Evolutionary conservation across 129 eudicot genomes (phyloP).

Genomic region (Lactuca saligna): DNA sequence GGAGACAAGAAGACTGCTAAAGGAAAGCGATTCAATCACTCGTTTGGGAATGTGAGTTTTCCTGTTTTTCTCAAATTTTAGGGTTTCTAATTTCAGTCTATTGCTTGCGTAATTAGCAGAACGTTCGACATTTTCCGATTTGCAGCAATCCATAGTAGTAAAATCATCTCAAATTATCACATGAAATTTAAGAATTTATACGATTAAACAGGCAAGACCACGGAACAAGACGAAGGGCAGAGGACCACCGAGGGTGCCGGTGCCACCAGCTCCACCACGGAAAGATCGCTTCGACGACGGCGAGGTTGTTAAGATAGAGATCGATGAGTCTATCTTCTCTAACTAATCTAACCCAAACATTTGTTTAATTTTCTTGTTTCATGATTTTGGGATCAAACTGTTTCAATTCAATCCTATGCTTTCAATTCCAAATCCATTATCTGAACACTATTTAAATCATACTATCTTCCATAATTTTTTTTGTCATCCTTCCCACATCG

Average conservation of each 20-base stretch:
- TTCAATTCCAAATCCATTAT: background rate
- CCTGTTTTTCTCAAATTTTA: background rate
- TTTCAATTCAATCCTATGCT: background rate
- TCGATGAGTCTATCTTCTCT: slow-evolving; percentile 57
- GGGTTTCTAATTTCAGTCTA: background rate
- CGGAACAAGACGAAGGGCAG: slow-evolving; percentile 85
- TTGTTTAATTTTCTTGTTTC: slow-evolving; percentile 8
- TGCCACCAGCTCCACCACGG: slow-evolving; percentile 80
- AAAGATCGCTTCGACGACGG: slow-evolving; percentile 70
- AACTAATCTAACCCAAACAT: slow-evolving; percentile 17
- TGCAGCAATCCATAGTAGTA: background rate
- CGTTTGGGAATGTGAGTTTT: slow-evolving; percentile 81
- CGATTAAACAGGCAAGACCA: slow-evolving; percentile 68
- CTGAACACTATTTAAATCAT: background rate
- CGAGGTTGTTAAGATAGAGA: slow-evolving; percentile 60
- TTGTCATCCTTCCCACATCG: background rate
- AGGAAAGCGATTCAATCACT: slow-evolving; percentile 90
- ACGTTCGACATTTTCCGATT: background rate
- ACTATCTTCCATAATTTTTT: no score
- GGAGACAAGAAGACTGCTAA: slow-evolving; percentile 92
- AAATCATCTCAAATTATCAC: background rate
- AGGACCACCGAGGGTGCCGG: slow-evolving; percentile 85
- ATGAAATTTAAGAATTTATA: no score
- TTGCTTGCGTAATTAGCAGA: background rate
- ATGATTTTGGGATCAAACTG: background rate